Conservation (phyloP, 352 stramenopile species). For the Globisporangium splendens region DNA sequence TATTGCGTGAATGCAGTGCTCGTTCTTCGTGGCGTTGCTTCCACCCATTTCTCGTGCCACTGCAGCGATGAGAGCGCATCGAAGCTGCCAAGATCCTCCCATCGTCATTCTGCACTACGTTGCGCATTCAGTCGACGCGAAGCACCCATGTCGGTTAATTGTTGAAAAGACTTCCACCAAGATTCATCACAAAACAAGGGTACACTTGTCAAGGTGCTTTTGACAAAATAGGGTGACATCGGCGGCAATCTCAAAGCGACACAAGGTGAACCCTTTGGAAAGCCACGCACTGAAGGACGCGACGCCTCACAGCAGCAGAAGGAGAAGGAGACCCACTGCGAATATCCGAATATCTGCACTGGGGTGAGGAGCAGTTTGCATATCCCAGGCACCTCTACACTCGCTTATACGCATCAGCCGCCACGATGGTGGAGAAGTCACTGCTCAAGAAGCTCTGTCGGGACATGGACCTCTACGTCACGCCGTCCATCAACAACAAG, state of each 20-base stretch:
- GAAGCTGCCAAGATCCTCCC: not conserved
- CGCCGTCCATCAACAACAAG: conserved; percentile 93
- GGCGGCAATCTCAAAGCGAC: too few species aligned
- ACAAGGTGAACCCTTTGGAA: too few species aligned
- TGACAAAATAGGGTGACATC: too few species aligned
- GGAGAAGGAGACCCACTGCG: too few species aligned
- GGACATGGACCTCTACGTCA: conserved; percentile 90
- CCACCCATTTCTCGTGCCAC: not conserved
- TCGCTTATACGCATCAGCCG: not conserved
- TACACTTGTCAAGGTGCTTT: too few species aligned
- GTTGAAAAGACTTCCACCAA: not conserved
- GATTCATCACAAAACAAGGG: not conserved
- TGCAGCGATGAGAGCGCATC: not conserved
- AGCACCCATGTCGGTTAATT: conserved; percentile 3
- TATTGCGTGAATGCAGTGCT: too few species aligned
- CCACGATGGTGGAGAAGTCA: conserved; percentile 70
- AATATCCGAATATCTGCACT: too few species aligned
- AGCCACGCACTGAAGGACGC: too few species aligned
- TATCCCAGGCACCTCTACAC: not conserved
- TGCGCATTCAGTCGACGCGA: not conserved
- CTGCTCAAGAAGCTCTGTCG: conserved; percentile 87
- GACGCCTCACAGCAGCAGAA: too few species aligned
- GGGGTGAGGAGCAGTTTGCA: too few species aligned
- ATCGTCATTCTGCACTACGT: not conserved
- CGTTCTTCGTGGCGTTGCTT: not conserved